Evolutionary conservation across 2,329 filamentous ascomycete genomes (phyloP), one percentile per base, ranked within the genome.

Genomic region (Aspergillaceae sp.): DNA sequence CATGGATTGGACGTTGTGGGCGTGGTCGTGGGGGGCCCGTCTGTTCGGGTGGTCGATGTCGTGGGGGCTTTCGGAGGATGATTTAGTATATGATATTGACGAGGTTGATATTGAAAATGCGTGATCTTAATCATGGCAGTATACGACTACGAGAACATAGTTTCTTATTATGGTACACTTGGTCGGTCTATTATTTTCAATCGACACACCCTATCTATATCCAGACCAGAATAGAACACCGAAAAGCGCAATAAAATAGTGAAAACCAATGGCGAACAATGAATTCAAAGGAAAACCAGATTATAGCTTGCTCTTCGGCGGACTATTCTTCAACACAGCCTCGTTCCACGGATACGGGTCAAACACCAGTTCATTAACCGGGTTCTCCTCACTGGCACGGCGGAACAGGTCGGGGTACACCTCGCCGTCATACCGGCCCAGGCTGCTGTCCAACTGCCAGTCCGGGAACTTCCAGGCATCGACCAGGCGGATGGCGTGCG

Each of bases 361-460:
- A 47, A 87, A 79, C 0, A 82, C 82, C 46, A 87, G 70, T 11
- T 79, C 75, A 59, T 89, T 89, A 40, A 89, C 68, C 1, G 85
- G 85, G 58, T 89, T 89, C 56, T 84, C 66, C 70, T 86, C 76
- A 50, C 78, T 82, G 0, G 85, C 86, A 9, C 85, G 71, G 57
- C 81, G 72, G 68, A 88, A 89, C 71, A 89, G 74, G 56, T 88
- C 85, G 62, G 86, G 82, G 55, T 89, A 89, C 1, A 88, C 85
- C 56, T 84, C 82, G 19, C 86, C 85, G 50, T 89, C 85, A 38
- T 77, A 78, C 1, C 84, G 73, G 1, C 86, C 85, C 35, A 89
- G 64, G 48, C 78, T 80, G 56, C 78, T 83, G 61, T 89, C 84
- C 2, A 89, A 74, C 56, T 86, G 82, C 83, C 83, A 89, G 61